phyloP scores from a whole-genome alignment of 2,329 filamentous ascomycete genomes.

The Ceratocystis smalleyi region DNA sequence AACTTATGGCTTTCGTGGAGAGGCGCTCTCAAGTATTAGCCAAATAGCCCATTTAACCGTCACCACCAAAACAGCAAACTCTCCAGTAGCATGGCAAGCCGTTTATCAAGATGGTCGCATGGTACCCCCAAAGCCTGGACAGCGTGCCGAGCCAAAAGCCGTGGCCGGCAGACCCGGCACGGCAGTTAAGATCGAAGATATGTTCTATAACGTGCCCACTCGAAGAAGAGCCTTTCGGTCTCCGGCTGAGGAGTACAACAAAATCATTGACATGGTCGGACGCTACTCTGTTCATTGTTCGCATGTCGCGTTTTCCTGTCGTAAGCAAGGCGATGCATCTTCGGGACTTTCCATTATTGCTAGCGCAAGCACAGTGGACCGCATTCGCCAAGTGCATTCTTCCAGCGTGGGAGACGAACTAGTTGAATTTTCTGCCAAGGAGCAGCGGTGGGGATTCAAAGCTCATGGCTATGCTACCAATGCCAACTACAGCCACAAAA shows the following conservation, averaged over 20 bases:
- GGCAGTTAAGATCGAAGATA: conserved; percentile 87
- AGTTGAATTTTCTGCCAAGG: conserved; percentile 55
- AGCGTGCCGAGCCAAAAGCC: conserved; percentile 70
- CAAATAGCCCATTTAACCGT: conserved; percentile 93
- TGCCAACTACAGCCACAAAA: conserved; percentile 88
- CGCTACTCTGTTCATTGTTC: conserved; percentile 84
- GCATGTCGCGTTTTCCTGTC: conserved; percentile 89
- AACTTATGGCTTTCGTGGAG: conserved; percentile 95
- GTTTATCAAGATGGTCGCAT: conserved; percentile 74
- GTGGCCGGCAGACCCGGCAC: conserved; percentile 79
- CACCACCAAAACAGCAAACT: conserved; percentile 82
- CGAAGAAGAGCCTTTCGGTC: conserved; percentile 81
- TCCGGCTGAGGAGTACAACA: conserved; percentile 86
- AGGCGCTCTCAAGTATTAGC: conserved; percentile 92
- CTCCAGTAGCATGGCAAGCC: conserved; percentile 77
- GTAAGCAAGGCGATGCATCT: conserved; percentile 81
- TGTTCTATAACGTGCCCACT: conserved; percentile 93
- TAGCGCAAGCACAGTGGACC: conserved; percentile 56
- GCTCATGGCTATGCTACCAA: conserved; percentile 72
- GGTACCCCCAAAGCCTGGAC: conserved; percentile 70
- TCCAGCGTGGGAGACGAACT: conserved; percentile 75
- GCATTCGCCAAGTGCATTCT: conserved; percentile 83
- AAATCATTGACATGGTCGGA: conserved; percentile 89
- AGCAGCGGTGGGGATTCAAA: conserved; percentile 69
- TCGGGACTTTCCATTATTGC: conserved; percentile 66